Evolutionary conservation across 768 basidiomycete species (phyloP), one percentile per base, ranked within the genome.

Genomic region (Auricularia sp.): DNA sequence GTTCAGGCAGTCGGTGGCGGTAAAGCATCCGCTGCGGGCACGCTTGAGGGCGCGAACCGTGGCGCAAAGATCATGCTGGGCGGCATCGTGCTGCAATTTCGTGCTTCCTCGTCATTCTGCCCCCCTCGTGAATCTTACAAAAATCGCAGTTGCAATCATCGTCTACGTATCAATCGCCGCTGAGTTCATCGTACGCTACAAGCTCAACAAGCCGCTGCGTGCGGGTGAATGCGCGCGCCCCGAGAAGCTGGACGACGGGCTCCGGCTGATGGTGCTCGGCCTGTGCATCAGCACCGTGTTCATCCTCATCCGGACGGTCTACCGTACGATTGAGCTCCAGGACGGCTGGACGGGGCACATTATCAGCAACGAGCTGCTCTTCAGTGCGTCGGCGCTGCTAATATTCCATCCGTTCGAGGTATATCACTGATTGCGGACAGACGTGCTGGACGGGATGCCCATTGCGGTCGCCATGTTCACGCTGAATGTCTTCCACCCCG

Each of bases 261-360:
- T 36, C 29, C 33, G 29, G 21, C 7, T 70, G 7, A 74, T 80
- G 72, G 67, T 74, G 3, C 36, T 67, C 18, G 79, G 73, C 7
- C 70, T 82, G n/a, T 66, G 62, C 0, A 71, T 81, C 59, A 77
- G 69, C 64, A 77, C 77, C 0, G 56, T 74, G 5, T 74, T 76
- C 62, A 72, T 84, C 2, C 77, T 81, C 68, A 80, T 83, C 63
- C 79, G 82, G 78, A 75, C 80, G 23, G 71, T 84, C 1, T 85
- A 85, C 68, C 80, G 83, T 62, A 80, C 77, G 4, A 75, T 82
- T 64, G 83, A 84, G 71, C 75, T 85, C 0, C 66, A 74, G 10
- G 78, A 80, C 64, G 81, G 83, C 0, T 85, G 83, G 82, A 70
- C 68, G 33, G 83, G 84, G 6, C 70, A 74, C 16, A 76, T 85